Evolutionary conservation across 2,329 filamentous ascomycete genomes (phyloP).

Genomic region (Phialophora chinensis): DNA sequence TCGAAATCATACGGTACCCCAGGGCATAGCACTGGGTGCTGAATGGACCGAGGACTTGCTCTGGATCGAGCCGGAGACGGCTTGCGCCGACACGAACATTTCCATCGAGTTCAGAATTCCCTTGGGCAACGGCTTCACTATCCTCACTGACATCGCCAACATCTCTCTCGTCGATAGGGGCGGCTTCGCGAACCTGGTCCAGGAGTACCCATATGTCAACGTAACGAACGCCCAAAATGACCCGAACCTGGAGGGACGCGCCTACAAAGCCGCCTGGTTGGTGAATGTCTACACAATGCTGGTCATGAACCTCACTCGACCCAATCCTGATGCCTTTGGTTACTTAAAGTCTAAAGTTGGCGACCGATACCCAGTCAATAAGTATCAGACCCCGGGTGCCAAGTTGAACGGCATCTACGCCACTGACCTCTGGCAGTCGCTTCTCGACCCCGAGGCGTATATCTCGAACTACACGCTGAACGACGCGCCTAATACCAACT

Average conservation of each 20-base stretch:
- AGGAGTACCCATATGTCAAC: constrained; percentile 44
- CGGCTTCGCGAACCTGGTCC: constrained; percentile 51
- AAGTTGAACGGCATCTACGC: constrained; percentile 19
- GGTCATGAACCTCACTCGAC: constrained; percentile 50
- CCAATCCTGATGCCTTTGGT: constrained; percentile 41
- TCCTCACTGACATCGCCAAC: constrained; percentile 26
- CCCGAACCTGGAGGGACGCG: constrained; percentile 48
- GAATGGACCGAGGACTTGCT: constrained; percentile 57
- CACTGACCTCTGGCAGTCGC: constrained; percentile 3
- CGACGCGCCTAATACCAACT: constrained; percentile 26
- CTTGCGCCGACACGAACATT: constrained; percentile 49
- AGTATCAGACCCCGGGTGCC: constrained; percentile 14
- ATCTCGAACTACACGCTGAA: constrained; percentile 22
- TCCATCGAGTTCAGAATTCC: constrained; percentile 51
- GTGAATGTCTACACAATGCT: constrained; percentile 50
- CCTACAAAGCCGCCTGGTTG: constrained; percentile 54
- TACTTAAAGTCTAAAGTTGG: constrained; percentile 49
- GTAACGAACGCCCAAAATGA: constrained; percentile 44
- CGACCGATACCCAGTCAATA: constrained; percentile 43
- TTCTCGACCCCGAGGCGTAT: constrained; percentile 24
- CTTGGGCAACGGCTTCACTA: constrained; percentile 9
- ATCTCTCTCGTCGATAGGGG: constrained; percentile 51
- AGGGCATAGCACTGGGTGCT: constrained; percentile 50
- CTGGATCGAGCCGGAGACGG: constrained; percentile 55
- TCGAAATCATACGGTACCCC: constrained; percentile 53